These are phyloP conservation scores for Tarenaya hassleriana DNA, from an alignment of 345 rosid species.

Conservation along the genomic window DNA sequence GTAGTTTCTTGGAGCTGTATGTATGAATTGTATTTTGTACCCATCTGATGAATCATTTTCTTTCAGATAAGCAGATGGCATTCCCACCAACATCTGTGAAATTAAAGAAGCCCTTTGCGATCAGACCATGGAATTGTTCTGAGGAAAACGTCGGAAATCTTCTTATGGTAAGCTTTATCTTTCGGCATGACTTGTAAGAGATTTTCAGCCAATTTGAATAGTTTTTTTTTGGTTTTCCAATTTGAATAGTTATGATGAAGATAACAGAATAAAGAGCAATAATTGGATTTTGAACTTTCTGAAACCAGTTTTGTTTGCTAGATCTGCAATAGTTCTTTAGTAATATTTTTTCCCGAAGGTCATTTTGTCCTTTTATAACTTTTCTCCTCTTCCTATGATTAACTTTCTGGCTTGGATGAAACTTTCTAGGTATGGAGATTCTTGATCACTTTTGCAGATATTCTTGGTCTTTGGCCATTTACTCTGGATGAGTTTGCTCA, in stretches of 20 bases:
- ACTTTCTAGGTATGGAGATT: constrained; percentile 75
- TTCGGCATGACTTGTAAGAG: neutral
- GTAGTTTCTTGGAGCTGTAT: neutral
- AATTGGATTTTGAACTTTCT: neutral
- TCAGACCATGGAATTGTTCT: constrained; percentile 74
- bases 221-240: too few species aligned
- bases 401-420: constrained; percentile 7
- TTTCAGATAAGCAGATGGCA: constrained; percentile 48
- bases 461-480: constrained; percentile 91
- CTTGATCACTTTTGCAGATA: constrained; percentile 69
- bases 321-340: too few species aligned
- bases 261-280: too few species aligned
- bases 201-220: too few species aligned
- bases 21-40: constrained; percentile 6
- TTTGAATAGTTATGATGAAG: too few species aligned
- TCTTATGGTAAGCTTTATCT: constrained; percentile 63
- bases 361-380: too few species aligned
- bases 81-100: constrained; percentile 66
- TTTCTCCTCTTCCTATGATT: neutral
- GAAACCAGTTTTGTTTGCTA: too few species aligned
- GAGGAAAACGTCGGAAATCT: constrained; percentile 84
- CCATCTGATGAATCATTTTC: constrained; percentile 12
- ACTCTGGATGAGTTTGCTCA: constrained; percentile 87
- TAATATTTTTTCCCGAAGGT: too few species aligned
- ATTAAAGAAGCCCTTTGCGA: constrained; percentile 58